phyloP scores from a whole-genome alignment of 1,139 yeast species.

The Yamadazyma dushanensis region DNA sequence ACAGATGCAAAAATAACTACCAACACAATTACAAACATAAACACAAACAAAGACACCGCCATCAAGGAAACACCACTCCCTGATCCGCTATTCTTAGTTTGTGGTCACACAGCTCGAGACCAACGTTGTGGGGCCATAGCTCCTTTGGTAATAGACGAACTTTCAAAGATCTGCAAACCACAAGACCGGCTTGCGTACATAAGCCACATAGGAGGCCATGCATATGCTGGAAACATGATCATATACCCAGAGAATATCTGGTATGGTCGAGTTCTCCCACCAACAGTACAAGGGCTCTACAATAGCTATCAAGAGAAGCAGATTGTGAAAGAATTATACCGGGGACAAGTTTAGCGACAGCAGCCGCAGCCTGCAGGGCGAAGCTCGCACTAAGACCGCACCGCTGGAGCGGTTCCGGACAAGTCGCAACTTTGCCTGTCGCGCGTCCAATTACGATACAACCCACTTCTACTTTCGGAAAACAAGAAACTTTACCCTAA shows the following conservation, averaged over 20 bases:
- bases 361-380: no score
- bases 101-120: conserved; percentile 69
- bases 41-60: neutral
- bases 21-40: neutral
- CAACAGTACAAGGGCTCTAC: conserved; percentile 66
- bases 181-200: conserved; percentile 46
- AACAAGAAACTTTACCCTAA: neutral
- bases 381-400: no score
- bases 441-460: neutral
- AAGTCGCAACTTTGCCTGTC: no score
- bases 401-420: no score
- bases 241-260: conserved; percentile 56
- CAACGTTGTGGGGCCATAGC: conserved; percentile 66
- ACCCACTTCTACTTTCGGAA: neutral
- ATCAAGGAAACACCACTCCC: conserved; percentile 4
- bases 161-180: conserved; percentile 18
- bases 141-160: conserved; percentile 55
- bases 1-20: no score
- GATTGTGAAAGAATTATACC: conserved; percentile 53
- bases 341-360: conserved; percentile 43
- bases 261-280: conserved; percentile 71
- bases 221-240: conserved; percentile 73
- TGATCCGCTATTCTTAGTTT: conserved; percentile 44
- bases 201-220: conserved; percentile 79
- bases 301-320: conserved; percentile 49